Evolutionary conservation across 768 basidiomycete species (phyloP).

Genomic region (Atractiella rhizophila): DNA sequence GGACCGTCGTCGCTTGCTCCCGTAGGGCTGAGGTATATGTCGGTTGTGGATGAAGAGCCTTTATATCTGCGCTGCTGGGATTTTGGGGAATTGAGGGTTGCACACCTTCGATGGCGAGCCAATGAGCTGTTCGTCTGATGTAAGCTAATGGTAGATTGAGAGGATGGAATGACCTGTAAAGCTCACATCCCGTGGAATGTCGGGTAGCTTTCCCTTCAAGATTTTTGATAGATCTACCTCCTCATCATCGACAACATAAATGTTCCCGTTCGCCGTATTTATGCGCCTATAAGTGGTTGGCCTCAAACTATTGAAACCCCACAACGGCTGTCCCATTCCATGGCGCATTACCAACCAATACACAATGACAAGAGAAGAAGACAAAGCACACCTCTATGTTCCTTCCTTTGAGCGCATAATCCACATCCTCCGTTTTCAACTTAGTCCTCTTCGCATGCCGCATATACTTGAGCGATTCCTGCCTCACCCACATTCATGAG

Average conservation of each 20-base stretch:
- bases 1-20: constrained; percentile 5
- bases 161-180: constrained; percentile 32
- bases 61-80: constrained; percentile 29
- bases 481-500: constrained; percentile 3
- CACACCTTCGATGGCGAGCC: constrained; percentile 93
- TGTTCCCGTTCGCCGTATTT: constrained; percentile 35
- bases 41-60: background rate
- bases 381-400: constrained; percentile 45
- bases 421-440: constrained; percentile 67
- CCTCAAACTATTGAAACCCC: constrained; percentile 51
- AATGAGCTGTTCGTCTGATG: constrained; percentile 40
- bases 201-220: constrained; percentile 59
- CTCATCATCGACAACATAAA: constrained; percentile 88
- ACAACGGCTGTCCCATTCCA: constrained; percentile 34
- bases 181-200: constrained; percentile 48
- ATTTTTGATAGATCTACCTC: constrained; percentile 90
- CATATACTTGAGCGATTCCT: constrained; percentile 96
- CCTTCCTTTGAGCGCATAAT: constrained; percentile 71
- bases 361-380: background rate
- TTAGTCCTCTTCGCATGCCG: constrained; percentile 75
- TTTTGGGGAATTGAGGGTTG: constrained; percentile 93
- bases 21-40: background rate
- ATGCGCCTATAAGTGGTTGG: constrained; percentile 28
- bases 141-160: constrained; percentile 3
- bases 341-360: background rate